Base-by-base conservation (phyloP, 257 asterid species). In the Petunia secreta region DNA sequence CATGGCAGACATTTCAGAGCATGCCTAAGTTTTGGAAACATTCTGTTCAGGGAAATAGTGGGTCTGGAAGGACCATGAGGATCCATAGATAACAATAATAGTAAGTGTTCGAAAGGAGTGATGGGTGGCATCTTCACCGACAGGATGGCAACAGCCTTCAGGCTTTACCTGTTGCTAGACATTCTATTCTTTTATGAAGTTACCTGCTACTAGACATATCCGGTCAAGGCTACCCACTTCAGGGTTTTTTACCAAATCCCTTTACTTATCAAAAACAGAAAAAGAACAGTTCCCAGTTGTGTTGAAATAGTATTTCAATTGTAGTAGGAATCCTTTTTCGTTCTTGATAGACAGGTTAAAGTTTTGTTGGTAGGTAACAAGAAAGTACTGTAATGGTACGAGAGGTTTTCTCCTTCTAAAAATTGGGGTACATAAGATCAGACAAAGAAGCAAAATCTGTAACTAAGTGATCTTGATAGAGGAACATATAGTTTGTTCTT, bases 401-500 rank as follows among this genome's bases (percentile, higher is more conserved):
- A 25, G 25, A 25, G 25, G 25, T 25, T 25, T 25, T 25, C 25
- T 25, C 25, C 25, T 25, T 25, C 25, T 25, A 25, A 25, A 25
- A 25, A 25, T 25, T 25, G 25, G 25, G 25, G 25, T 25, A 25
- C 25, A 25, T 25, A 25, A 25, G 25, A 25, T 25, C 25, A 25
- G 25, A 25, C 25, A 25, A 25, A 25, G 25, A 25, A 25, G 25
- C 25, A 25, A 25, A 25, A 25, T 25, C 25, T 25, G 25, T 41
- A 69, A 69, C 41, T 25, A 25, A 69, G 25, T 69, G 59, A 69
- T 69, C 44, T 8, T 46, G 25, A 16, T 69, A 25, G 58, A 25
- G 39, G 39, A 46, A 14, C 58, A 69, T 69, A 46, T 69, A 69
- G 76, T 69, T 69, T 69, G 39, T 69, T 40, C 41, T 69, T 40